Evolutionary conservation across 805 yeast species (phyloP).

Genomic region (Ogataea salicorniae): DNA sequence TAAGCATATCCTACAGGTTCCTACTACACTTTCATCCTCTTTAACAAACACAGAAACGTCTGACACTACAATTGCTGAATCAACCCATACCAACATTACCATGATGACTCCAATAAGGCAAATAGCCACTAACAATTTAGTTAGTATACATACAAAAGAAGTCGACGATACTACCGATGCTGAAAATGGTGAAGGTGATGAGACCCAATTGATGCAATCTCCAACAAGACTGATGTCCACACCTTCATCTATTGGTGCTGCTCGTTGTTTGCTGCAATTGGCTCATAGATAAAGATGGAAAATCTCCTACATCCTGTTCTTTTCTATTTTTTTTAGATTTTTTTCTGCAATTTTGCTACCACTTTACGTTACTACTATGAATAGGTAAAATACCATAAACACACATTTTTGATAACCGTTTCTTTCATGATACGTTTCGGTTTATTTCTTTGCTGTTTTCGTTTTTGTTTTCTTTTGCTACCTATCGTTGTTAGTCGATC

Average conservation of each 20-base stretch:
- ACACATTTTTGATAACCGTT: no score
- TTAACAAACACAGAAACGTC: constrained; percentile 3
- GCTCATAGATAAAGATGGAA: constrained; percentile 29
- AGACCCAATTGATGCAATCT: constrained; percentile 29
- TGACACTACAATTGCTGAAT: constrained; percentile 13
- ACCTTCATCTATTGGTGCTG: constrained; percentile 46
- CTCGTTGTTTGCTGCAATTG: constrained; percentile 38
- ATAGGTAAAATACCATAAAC: no score
- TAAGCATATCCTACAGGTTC: no score
- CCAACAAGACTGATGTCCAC: constrained; percentile 38
- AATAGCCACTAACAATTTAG: not conserved
- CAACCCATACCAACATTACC: not conserved
- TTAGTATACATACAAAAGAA: not conserved
- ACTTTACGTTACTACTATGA: no score
- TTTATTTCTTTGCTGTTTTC: no score
- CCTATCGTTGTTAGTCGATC: no score
- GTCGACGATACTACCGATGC: not conserved
- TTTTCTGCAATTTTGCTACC: not conserved
- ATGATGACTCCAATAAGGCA: constrained; percentile 4
- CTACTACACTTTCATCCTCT: not conserved
- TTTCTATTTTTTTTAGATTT: not conserved
- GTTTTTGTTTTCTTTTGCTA: not conserved
- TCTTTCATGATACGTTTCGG: no score
- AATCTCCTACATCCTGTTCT: constrained; percentile 1
- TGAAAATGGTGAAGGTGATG: constrained; percentile 10